A percentile compares a stretch with the other conserved stretches of the same genome.
phyloP scores from a whole-genome alignment of 331 rosid species.

The Malus hybrid region DNA sequence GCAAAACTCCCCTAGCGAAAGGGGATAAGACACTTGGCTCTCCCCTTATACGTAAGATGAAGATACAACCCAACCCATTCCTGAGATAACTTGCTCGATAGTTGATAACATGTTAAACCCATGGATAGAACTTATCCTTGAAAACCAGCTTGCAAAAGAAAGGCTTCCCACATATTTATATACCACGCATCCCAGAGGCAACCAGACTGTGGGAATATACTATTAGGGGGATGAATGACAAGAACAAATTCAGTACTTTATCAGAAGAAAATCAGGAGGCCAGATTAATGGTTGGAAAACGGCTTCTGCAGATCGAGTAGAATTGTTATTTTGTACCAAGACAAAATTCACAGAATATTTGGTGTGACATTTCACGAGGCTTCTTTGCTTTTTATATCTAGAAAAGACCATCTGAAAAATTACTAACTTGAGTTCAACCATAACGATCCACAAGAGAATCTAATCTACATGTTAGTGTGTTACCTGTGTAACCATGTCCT shows the following conservation, averaged over 20 bases:
- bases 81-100: background rate
- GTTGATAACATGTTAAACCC: background rate
- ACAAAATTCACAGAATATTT: no score
- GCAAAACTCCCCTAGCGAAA: no score
- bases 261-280: background rate
- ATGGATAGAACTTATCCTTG: background rate
- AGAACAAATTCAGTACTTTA: background rate
- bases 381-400: background rate
- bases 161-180: background rate
- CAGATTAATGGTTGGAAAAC: background rate
- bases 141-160: background rate
- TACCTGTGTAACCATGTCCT: slow-evolving; percentile 98
- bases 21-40: no score
- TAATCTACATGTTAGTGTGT: slow-evolving; percentile 26
- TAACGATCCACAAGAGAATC: background rate
- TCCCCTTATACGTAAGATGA: no score
- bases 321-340: background rate
- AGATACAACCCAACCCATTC: no score
- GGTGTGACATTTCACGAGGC: background rate
- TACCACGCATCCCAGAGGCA: background rate
- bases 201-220: background rate
- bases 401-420: background rate
- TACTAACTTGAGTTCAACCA: background rate
- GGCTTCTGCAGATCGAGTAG: background rate
- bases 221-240: background rate